Conservation (phyloP, 177 flowering plant genomes). For the Telopea speciosissima region DNA sequence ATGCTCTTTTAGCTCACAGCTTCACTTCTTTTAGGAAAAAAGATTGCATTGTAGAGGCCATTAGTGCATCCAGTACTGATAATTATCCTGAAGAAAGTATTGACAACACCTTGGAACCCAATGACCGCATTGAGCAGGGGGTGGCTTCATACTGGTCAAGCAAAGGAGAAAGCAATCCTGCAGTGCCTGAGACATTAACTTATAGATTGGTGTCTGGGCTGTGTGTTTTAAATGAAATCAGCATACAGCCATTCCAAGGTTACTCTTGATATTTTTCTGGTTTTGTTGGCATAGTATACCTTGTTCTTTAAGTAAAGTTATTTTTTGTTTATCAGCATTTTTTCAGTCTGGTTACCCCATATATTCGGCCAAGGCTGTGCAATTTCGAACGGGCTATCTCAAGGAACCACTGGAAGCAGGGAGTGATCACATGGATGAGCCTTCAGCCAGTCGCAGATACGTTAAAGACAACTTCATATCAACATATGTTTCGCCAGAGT, state of each 20-base stretch:
- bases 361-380: conserved; percentile 73
- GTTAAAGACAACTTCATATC: conserved; percentile 41
- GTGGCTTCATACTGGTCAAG: conserved; percentile 97
- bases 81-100: conserved; percentile 67
- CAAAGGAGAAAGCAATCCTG: conserved; percentile 56
- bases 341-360: conserved; percentile 78
- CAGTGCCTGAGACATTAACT: conserved; percentile 60
- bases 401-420: conserved; percentile 19
- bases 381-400: conserved; percentile 73
- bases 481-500: conserved; percentile 76
- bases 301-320: too few species aligned
- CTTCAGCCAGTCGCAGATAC: conserved; percentile 10
- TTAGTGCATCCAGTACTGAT: conserved; percentile 84
- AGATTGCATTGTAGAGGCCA: conserved; percentile 35
- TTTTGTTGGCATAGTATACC: too few species aligned
- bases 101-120: conserved; percentile 53
- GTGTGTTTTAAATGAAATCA: conserved; percentile 64
- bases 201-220: conserved; percentile 54
- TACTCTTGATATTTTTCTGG: too few species aligned
- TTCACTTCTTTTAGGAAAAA: conserved; percentile 15
- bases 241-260: conserved; percentile 52
- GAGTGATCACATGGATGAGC: conserved; percentile 12
- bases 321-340: conserved; percentile 40
- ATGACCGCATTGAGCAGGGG: conserved; percentile 32
- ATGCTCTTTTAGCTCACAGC: conserved; percentile 44